A percentile compares a stretch with the other conserved stretches of the same genome.
phyloP scores from a whole-genome alignment of 139 green algal species.

The Picochlorum costavermella region DNA sequence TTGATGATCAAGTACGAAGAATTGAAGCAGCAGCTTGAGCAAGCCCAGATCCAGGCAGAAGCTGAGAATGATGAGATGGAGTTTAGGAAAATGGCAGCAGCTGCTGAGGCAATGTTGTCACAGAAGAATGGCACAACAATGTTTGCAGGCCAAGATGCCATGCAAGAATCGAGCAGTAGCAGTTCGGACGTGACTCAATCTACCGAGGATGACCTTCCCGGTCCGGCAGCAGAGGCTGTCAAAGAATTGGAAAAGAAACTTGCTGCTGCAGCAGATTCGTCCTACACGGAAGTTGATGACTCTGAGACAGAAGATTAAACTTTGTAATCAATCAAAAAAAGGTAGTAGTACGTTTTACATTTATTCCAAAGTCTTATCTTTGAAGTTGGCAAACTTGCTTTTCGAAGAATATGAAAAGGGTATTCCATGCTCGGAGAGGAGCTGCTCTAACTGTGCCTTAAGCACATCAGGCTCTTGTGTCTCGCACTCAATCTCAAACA shows the following conservation, averaged over 20 bases:
- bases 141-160: no score
- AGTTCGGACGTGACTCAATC: not conserved
- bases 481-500: slow-evolving; percentile 87
- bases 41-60: slow-evolving; percentile 26
- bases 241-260: slow-evolving; percentile 31
- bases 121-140: not conserved
- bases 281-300: slow-evolving; percentile 15
- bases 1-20: slow-evolving; percentile 59
- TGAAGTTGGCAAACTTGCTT: slow-evolving; percentile 81
- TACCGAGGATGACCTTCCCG: slow-evolving; percentile 21
- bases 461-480: slow-evolving; percentile 68
- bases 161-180: no score
- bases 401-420: slow-evolving; percentile 56
- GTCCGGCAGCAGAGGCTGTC: slow-evolving; percentile 28
- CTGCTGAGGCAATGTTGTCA: slow-evolving; percentile 1
- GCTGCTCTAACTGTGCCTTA: slow-evolving; percentile 55
- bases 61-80: slow-evolving; percentile 33
- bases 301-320: not conserved
- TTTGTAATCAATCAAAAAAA: not conserved
- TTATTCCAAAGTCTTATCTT: slow-evolving; percentile 36
- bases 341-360: not conserved
- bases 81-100: slow-evolving; percentile 19
- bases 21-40: slow-evolving; percentile 35
- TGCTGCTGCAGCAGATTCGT: slow-evolving; percentile 16
- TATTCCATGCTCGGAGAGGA: slow-evolving; percentile 48